These are phyloP conservation scores for Fusarium kyushuense DNA, from an alignment of 2,329 filamentous ascomycete species.

Conservation along the genomic window DNA sequence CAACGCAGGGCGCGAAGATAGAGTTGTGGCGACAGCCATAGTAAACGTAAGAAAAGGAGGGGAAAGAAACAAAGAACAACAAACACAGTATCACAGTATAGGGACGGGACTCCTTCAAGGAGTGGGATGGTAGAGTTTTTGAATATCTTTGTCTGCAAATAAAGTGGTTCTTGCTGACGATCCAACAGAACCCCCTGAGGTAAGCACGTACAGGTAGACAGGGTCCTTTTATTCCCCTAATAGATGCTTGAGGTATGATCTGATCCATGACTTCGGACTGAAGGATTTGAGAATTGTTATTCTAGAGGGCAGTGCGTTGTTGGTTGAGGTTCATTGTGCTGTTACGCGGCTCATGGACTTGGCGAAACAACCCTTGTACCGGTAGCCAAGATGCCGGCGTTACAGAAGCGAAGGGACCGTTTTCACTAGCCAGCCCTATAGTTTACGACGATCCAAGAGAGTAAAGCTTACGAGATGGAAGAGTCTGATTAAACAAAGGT, in stretches of 20 bases:
- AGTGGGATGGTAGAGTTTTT: slow-evolving; percentile 1
- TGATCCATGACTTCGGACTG: background rate
- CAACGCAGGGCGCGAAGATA: slow-evolving; percentile 30
- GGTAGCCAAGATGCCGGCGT: slow-evolving; percentile 3
- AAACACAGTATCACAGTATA: background rate
- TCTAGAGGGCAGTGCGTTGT: background rate
- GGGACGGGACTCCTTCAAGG: too few species aligned
- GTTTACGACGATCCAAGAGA: background rate
- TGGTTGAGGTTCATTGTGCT: background rate
- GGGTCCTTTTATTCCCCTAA: background rate
- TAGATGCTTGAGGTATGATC: background rate
- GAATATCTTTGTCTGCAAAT: background rate
- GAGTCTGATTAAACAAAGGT: background rate
- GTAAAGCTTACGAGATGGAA: background rate
- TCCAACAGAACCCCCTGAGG: background rate
- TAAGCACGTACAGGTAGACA: background rate
- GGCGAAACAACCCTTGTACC: background rate
- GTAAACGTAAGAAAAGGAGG: background rate
- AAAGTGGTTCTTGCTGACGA: background rate
- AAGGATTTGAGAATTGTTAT: background rate
- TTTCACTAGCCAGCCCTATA: slow-evolving; percentile 4
- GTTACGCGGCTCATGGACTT: slow-evolving; percentile 4
- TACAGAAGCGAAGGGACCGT: background rate
- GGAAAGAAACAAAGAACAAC: background rate
- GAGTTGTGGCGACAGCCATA: slow-evolving; percentile 26